A percentile compares a stretch with the other conserved stretches of the same genome.
These are phyloP conservation scores for Phaeosphaeria sp. DNA, from an alignment of 2,329 filamentous ascomycete species.

Conservation along the genomic window DNA sequence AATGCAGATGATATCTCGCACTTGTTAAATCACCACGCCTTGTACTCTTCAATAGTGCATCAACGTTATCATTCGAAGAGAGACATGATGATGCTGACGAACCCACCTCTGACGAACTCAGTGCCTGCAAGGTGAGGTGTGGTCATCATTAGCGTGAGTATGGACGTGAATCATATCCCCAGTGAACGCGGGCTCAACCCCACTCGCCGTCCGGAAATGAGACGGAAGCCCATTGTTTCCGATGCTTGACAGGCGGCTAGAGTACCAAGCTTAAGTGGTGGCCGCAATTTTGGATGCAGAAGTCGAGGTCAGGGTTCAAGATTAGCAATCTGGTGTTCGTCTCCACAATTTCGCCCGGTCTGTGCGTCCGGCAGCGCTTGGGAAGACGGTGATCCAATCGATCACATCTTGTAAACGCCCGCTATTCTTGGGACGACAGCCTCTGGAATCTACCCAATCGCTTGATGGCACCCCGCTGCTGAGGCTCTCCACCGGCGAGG, in stretches of 20 bases:
- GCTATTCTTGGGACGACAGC: constrained; percentile 23
- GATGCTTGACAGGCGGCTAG: constrained; percentile 12
- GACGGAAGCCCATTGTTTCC: background rate
- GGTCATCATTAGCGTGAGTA: background rate
- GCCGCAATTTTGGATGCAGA: constrained; percentile 4
- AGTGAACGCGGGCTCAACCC: background rate
- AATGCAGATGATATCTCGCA: too few species aligned
- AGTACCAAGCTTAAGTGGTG: constrained; percentile 6
- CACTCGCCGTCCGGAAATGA: constrained; percentile 3
- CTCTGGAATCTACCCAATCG: constrained; percentile 29
- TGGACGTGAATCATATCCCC: background rate
- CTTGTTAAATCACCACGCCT: too few species aligned
- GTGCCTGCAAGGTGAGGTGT: background rate
- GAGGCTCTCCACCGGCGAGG: constrained; percentile 25
- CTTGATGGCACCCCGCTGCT: constrained; percentile 1
- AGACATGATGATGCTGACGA: background rate
- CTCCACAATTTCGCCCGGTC: constrained; percentile 13
- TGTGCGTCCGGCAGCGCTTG: constrained; percentile 22
- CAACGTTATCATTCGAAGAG: background rate
- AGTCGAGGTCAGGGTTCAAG: constrained; percentile 13
- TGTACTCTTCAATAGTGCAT: background rate
- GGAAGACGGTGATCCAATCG: constrained; percentile 24
- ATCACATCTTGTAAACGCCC: constrained; percentile 25
- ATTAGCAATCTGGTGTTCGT: constrained; percentile 16
- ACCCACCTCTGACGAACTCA: background rate